These are phyloP conservation scores for Aspergillus asperescens DNA, from an alignment of 495 filamentous ascomycete genomes.

Conservation along the genomic window DNA sequence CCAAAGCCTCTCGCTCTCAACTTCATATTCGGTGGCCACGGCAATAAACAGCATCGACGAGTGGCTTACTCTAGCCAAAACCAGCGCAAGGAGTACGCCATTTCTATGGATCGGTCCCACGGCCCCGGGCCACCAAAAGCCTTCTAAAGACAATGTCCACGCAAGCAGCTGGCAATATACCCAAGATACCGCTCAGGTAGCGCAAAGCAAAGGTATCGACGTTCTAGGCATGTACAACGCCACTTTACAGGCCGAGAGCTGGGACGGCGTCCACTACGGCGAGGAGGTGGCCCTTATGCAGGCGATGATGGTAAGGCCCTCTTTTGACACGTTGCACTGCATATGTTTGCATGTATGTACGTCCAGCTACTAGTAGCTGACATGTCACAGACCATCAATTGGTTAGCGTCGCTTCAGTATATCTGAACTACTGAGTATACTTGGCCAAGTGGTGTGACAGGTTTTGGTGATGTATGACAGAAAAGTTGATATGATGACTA, in stretches of 20 bases:
- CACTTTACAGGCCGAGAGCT: slow-evolving; percentile 41
- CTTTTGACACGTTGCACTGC: slow-evolving; percentile 2
- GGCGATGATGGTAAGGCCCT: slow-evolving; percentile 44
- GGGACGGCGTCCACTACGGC: slow-evolving; percentile 41
- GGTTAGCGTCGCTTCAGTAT: slow-evolving; percentile 33
- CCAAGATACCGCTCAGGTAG: slow-evolving; percentile 32
- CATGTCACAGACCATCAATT: slow-evolving; percentile 36
- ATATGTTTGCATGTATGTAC: background rate
- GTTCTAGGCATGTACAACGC: slow-evolving; percentile 45
- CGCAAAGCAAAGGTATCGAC: slow-evolving; percentile 36
- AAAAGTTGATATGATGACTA: background rate
- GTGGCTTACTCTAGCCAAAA: slow-evolving; percentile 36
- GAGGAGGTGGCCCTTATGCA: slow-evolving; percentile 42
- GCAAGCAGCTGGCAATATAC: slow-evolving; percentile 44
- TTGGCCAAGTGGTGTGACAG: background rate
- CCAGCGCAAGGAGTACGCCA: slow-evolving; percentile 34
- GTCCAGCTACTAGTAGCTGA: slow-evolving; percentile 3
- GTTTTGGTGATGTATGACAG: background rate
- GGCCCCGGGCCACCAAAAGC: slow-evolving; percentile 38
- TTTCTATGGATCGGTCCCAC: slow-evolving; percentile 49
- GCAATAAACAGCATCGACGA: slow-evolving; percentile 42
- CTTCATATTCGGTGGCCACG: slow-evolving; percentile 29
- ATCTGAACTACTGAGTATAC: background rate
- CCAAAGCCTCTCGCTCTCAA: slow-evolving; percentile 36
- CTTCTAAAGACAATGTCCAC: slow-evolving; percentile 25